Evolutionary conservation across 208 protist species (phyloP).

Genomic region (Tritrichomonas foetus): DNA sequence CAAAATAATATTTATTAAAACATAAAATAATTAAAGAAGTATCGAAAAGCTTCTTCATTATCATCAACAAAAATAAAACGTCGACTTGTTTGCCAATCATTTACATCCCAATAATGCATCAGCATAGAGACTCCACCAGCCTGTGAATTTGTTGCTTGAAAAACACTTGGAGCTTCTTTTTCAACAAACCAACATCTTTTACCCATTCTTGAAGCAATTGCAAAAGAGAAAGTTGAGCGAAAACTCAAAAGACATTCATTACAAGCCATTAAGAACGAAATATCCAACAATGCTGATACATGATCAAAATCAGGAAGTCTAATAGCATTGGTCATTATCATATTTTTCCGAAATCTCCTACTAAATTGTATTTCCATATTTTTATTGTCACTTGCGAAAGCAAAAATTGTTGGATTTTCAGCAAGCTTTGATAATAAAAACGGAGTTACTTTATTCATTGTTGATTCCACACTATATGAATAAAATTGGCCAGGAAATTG

Average conservation of each 20-base stretch:
- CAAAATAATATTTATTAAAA: not conserved
- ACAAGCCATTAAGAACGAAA: not conserved
- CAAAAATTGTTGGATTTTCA: not conserved
- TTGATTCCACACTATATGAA: not conserved
- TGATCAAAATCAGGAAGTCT: constrained; percentile 1
- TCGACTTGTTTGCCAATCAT: constrained; percentile 32
- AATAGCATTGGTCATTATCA: not conserved
- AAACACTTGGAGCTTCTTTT: not conserved
- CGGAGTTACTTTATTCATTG: not conserved
- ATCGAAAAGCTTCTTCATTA: not conserved
- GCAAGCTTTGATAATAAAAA: not conserved
- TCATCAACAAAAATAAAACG: not conserved
- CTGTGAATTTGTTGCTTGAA: not conserved
- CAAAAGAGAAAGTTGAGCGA: not conserved
- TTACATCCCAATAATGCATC: not conserved
- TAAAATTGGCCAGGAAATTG: not conserved
- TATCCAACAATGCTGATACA: not conserved
- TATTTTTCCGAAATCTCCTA: not conserved
- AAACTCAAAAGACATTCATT: not conserved
- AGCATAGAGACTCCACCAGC: not conserved
- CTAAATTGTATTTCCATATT: not conserved
- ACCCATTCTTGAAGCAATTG: not conserved
- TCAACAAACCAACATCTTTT: constrained; percentile 1
- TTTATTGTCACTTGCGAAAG: not conserved
- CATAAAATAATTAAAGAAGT: constrained; percentile 21